Evolutionary conservation across 1,284 basidiomycete genomes (phyloP).

Genomic region (Athelia sp.): DNA sequence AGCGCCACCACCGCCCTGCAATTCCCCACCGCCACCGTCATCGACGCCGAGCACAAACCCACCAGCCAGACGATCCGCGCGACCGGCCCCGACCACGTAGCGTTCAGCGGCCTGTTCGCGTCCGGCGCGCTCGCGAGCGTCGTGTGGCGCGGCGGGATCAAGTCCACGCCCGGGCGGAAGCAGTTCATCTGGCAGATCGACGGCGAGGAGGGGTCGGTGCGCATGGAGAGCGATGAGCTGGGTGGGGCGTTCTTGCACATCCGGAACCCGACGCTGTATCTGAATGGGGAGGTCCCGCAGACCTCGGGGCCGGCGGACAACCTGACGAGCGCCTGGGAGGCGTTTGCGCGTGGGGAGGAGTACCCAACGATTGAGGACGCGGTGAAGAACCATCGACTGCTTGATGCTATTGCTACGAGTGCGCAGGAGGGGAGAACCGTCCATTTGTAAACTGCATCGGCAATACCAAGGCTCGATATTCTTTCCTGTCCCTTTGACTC

Average conservation of each 20-base stretch:
- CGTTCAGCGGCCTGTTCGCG: conserved; percentile 21
- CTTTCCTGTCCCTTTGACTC: too few relatives aligned
- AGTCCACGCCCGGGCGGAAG: conserved; percentile 16
- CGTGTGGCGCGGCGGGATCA: conserved; percentile 21
- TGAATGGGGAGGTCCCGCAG: conserved; percentile 21
- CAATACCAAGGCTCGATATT: too few relatives aligned
- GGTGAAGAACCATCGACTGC: conserved; percentile 19
- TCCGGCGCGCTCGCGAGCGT: conserved; percentile 24
- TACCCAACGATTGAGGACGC: conserved; percentile 31
- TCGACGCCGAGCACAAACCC: conserved; percentile 11
- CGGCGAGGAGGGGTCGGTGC: conserved; percentile 29
- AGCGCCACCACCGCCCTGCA: conserved; percentile 19
- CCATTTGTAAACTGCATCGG: neutral
- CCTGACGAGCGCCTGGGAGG: conserved; percentile 16
- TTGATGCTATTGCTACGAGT: conserved; percentile 28
- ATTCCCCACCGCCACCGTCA: conserved; percentile 21
- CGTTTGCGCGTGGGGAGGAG: conserved; percentile 19
- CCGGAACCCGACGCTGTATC: conserved; percentile 16
- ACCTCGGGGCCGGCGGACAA: conserved; percentile 7
- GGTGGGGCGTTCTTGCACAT: conserved; percentile 12
- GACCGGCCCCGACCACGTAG: conserved; percentile 21
- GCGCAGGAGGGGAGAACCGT: conserved; percentile 17
- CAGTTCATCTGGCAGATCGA: conserved; percentile 30
- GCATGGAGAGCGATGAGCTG: conserved; percentile 18
- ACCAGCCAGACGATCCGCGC: conserved; percentile 16